These are phyloP conservation scores for Ophidiomyces ophidiicola DNA, from an alignment of 2,329 filamentous ascomycete genomes.

Conservation along the genomic window DNA sequence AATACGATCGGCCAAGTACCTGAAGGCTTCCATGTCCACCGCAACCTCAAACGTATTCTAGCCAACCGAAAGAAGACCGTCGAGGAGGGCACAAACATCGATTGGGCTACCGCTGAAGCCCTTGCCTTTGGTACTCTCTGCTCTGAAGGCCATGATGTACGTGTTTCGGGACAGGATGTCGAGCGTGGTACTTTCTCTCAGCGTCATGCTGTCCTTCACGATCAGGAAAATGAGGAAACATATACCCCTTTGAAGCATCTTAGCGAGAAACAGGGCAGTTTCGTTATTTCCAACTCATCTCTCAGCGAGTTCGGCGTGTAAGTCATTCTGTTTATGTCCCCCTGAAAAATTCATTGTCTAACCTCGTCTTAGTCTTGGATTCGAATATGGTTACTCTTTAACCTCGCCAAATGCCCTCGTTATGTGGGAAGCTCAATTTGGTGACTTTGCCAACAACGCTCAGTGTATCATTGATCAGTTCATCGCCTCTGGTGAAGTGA, in stretches of 20 bases:
- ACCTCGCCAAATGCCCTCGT: conserved; percentile 94
- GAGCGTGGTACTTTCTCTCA: conserved; percentile 99
- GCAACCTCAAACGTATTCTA: conserved; percentile 94
- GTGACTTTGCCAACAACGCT: conserved; percentile 98
- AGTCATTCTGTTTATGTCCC: conserved; percentile 21
- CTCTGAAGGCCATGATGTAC: conserved; percentile 88
- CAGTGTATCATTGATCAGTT: conserved; percentile 99
- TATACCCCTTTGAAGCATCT: conserved; percentile 88
- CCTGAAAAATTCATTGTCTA: conserved; percentile 16
- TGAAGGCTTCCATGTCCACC: conserved; percentile 78
- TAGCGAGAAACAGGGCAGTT: conserved; percentile 82
- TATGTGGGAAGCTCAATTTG: conserved; percentile 99
- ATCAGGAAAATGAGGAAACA: conserved; percentile 86
- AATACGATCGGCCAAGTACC: conserved; percentile 65
- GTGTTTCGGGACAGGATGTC: conserved; percentile 95
- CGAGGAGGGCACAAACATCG: conserved; percentile 81
- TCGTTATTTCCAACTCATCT: conserved; percentile 95
- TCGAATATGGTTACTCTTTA: conserved; percentile 96
- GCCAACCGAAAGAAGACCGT: conserved; percentile 82
- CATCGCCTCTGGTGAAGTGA: conserved; percentile 90
- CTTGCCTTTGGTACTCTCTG: conserved; percentile 87
- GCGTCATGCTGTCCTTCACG: conserved; percentile 91
- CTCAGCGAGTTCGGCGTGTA: conserved; percentile 57
- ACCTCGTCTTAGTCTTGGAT: conserved; percentile 66
- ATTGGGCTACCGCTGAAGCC: conserved; percentile 95